Evolutionary conservation across 495 filamentous ascomycete species (phyloP).

Genomic region (Cryomyces minteri): DNA sequence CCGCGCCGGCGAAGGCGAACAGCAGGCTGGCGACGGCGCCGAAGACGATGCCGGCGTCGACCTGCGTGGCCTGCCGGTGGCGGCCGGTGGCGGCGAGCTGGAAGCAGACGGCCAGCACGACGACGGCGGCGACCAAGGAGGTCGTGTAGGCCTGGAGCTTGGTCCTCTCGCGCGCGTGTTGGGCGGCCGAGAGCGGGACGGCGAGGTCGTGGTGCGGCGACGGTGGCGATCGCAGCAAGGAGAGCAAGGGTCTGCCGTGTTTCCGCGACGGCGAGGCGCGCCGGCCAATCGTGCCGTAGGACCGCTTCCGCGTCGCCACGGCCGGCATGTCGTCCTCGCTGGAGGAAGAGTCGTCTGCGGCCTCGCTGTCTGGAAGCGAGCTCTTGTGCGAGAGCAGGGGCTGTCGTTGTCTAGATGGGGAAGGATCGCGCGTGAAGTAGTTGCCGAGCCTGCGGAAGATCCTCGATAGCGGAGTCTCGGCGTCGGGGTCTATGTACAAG

Average conservation of each 20-base stretch:
- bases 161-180: background rate
- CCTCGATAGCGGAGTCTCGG: slow-evolving; percentile 2
- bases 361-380: background rate
- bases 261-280: background rate
- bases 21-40: slow-evolving; percentile 36
- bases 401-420: background rate
- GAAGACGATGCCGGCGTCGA: slow-evolving; percentile 39
- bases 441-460: slow-evolving; percentile 5
- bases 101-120: slow-evolving; percentile 34
- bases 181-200: background rate
- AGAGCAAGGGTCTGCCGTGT: background rate
- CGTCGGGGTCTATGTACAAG: slow-evolving; percentile 21
- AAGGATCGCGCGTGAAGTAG: slow-evolving; percentile 1
- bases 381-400: slow-evolving; percentile 1
- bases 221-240: background rate
- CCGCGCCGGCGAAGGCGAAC: slow-evolving; percentile 33
- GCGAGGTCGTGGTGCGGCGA: background rate
- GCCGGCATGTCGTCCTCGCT: background rate
- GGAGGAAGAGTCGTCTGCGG: slow-evolving; percentile 1
- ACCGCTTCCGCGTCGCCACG: background rate
- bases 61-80: slow-evolving; percentile 32
- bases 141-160: background rate
- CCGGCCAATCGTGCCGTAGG: slow-evolving; percentile 1
- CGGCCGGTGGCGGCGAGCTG: slow-evolving; percentile 34
- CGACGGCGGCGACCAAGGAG: slow-evolving; percentile 6